A percentile compares a stretch with the other conserved stretches of the same genome.
phyloP scores from a whole-genome alignment of 2,329 filamentous ascomycete genomes.

The Onygenales sp. region DNA sequence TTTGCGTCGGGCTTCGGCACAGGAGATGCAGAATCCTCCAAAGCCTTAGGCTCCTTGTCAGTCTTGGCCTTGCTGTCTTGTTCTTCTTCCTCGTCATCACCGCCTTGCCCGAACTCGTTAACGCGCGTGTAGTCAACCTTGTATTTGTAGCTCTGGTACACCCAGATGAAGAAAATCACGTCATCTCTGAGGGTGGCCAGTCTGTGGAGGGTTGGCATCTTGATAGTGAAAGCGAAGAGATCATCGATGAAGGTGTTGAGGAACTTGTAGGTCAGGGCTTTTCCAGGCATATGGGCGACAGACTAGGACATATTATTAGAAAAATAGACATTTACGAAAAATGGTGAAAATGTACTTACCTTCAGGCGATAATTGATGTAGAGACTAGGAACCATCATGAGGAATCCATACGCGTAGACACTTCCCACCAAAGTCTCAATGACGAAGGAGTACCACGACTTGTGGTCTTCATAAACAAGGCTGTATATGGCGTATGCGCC shows the following conservation, averaged over 20 bases:
- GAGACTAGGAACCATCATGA: constrained; percentile 96
- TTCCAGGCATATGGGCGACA: constrained; percentile 92
- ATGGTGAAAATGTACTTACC: constrained; percentile 32
- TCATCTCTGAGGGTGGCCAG: constrained; percentile 90
- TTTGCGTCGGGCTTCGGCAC: constrained; percentile 1
- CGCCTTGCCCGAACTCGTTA: constrained; percentile 97
- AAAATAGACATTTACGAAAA: neutral
- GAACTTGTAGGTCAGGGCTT: constrained; percentile 97
- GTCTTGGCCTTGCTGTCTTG: constrained; percentile 20
- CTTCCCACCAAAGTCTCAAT: constrained; percentile 91
- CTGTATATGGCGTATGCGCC: constrained; percentile 86
- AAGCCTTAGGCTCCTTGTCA: constrained; percentile 5
- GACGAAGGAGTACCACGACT: constrained; percentile 95
- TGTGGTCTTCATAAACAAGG: constrained; percentile 85
- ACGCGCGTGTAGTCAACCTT: constrained; percentile 83
- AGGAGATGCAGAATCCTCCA: constrained; percentile 7
- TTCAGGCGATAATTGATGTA: constrained; percentile 99
- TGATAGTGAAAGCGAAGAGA: constrained; percentile 96
- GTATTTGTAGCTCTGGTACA: constrained; percentile 92
- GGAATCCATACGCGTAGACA: constrained; percentile 95
- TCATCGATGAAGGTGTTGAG: constrained; percentile 99
- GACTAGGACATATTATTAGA: constrained; percentile 27
- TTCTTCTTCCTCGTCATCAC: constrained; percentile 68
- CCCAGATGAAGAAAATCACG: constrained; percentile 94
- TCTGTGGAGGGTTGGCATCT: constrained; percentile 92